Evolutionary conservation across 202 grass and related monocot genomes (phyloP).

Genomic region (Dendrocalamus latiflorus): DNA sequence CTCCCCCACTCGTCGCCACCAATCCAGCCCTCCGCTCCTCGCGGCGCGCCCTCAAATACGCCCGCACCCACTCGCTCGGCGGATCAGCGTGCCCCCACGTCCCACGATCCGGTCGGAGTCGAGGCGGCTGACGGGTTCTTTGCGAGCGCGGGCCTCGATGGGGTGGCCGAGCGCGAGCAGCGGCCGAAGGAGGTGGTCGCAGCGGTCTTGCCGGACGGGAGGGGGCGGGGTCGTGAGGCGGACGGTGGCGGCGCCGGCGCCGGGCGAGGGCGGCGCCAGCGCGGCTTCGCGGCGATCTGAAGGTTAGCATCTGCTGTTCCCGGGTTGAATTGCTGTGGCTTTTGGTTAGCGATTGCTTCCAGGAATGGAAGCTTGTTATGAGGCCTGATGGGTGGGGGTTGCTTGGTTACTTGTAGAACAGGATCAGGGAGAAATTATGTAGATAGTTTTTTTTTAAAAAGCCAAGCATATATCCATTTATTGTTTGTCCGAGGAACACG

Average conservation of each 20-base stretch:
- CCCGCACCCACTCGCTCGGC: not conserved
- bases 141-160: constrained; percentile 15
- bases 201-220: constrained; percentile 24
- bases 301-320: not conserved
- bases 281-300: not conserved
- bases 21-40: constrained; percentile 18
- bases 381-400: not conserved
- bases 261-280: not conserved
- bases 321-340: not conserved
- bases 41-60: constrained; percentile 27
- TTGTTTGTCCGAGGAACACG: not conserved
- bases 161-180: not conserved
- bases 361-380: not conserved
- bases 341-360: not conserved
- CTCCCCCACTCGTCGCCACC: not conserved
- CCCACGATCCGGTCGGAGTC: not conserved
- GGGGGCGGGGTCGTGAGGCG: not conserved
- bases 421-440: not conserved
- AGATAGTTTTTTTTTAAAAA: not conserved
- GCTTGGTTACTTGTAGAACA: not conserved
- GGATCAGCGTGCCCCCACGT: not conserved
- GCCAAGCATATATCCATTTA: not conserved
- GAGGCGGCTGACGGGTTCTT: not conserved
- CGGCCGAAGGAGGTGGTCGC: constrained; percentile 30
- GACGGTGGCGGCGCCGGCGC: not conserved